Percentiles rank a stretch among this genome's conserved stretches.
Conservation (phyloP, 495 filamentous ascomycete species). For the Penicillium chermesinum region DNA sequence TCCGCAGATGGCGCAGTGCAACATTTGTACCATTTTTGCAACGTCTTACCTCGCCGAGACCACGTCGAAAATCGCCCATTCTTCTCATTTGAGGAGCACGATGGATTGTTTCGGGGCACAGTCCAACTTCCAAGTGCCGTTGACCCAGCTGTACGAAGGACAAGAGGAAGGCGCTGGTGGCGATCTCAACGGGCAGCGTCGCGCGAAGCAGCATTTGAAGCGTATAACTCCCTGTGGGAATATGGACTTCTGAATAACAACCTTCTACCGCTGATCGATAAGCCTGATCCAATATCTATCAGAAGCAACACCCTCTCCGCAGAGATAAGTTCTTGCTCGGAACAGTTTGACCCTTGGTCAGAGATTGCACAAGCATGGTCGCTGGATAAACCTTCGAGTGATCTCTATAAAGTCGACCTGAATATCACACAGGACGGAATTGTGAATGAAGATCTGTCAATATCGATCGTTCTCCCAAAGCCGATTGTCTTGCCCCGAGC, state of each 20-base stretch:
- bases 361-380: constrained; percentile 53
- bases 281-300: constrained; percentile 15
- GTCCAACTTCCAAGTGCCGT: constrained; percentile 72
- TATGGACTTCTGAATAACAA: constrained; percentile 74
- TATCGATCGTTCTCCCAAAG: constrained; percentile 45
- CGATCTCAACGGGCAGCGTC: constrained; percentile 66
- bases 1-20: constrained; percentile 64
- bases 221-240: constrained; percentile 65
- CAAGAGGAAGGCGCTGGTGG: constrained; percentile 54
- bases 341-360: constrained; percentile 61
- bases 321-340: constrained; percentile 48
- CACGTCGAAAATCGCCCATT: constrained; percentile 51
- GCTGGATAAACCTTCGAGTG: constrained; percentile 12
- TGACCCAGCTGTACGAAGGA: constrained; percentile 53
- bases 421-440: constrained; percentile 25
- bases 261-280: constrained; percentile 55
- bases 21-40: constrained; percentile 83
- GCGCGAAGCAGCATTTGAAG: constrained; percentile 80
- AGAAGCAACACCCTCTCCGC: constrained; percentile 11
- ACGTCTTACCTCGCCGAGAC: constrained; percentile 48
- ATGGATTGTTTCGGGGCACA: constrained; percentile 17
- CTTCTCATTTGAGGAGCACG: constrained; percentile 36
- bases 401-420: constrained; percentile 30
- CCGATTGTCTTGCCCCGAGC: constrained; percentile 33
- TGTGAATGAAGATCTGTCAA: constrained; percentile 24